Evolutionary conservation across 2,329 filamentous ascomycete species (phyloP).

Genomic region (Neodidymelliopsis sp.): DNA sequence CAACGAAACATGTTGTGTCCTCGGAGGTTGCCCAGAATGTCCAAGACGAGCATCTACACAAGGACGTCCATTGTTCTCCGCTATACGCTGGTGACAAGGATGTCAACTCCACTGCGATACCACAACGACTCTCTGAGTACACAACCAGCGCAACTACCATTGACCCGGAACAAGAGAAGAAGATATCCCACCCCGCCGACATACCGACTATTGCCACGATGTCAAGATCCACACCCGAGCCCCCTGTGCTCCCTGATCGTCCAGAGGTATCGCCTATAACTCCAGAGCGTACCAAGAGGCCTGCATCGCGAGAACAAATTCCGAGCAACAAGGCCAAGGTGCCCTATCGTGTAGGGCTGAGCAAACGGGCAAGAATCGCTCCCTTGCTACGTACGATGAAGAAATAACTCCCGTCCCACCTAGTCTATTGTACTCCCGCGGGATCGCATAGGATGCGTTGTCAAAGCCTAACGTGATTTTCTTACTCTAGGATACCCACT

Average conservation of each 20-base stretch:
- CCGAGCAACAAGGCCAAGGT: constrained; percentile 49
- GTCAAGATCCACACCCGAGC: not conserved
- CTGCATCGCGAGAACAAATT: constrained; percentile 22
- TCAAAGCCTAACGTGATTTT: not conserved
- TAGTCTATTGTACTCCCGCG: not conserved
- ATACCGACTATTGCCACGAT: not conserved
- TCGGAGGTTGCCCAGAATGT: constrained; percentile 10
- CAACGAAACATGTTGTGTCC: constrained; percentile 2
- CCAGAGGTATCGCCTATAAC: constrained; percentile 28
- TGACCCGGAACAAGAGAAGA: not conserved
- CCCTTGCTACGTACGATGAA: constrained; percentile 57
- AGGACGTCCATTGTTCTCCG: not conserved
- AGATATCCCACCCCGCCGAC: not conserved
- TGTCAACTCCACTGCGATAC: not conserved
- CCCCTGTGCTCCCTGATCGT: constrained; percentile 2
- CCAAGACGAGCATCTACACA: not conserved
- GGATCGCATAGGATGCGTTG: too few species aligned
- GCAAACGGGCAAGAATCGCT: constrained; percentile 57
- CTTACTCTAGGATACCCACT: constrained; percentile 11
- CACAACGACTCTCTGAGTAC: not conserved
- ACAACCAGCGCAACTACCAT: not conserved
- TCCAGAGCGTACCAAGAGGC: constrained; percentile 17
- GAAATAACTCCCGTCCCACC: constrained; percentile 44
- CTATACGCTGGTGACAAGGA: not conserved
- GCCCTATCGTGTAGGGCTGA: constrained; percentile 58